Percentiles rank a stretch among this genome's conserved stretches.
These are phyloP conservation scores for Remersonia thermophila DNA, from an alignment of 2,329 filamentous ascomycete genomes.

Conservation along the genomic window DNA sequence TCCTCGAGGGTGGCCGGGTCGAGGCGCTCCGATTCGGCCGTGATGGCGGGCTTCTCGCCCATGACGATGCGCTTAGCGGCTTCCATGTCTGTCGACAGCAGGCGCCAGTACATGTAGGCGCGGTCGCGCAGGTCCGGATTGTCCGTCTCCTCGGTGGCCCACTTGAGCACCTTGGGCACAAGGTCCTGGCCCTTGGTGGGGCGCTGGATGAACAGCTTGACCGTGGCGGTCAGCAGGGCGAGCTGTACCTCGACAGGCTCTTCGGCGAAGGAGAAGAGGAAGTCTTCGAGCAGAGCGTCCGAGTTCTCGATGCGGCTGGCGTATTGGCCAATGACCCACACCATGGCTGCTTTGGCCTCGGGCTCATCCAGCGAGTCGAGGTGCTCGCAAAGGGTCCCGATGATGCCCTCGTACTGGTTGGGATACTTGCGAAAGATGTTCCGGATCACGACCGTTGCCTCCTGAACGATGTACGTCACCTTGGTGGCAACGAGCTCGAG, in stretches of 20 bases:
- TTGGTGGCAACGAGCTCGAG: slow-evolving; percentile 95
- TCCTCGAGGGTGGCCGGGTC: slow-evolving; percentile 88
- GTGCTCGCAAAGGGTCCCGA: slow-evolving; percentile 88
- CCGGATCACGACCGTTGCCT: slow-evolving; percentile 94
- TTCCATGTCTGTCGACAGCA: slow-evolving; percentile 82
- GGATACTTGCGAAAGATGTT: slow-evolving; percentile 99
- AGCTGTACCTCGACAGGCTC: slow-evolving; percentile 94
- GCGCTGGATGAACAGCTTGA: slow-evolving; percentile 94
- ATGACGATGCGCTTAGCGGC: slow-evolving; percentile 83
- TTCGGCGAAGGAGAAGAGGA: slow-evolving; percentile 84
- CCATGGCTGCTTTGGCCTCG: slow-evolving; percentile 95
- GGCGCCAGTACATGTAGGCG: slow-evolving; percentile 98
- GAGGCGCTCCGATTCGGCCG: slow-evolving; percentile 87
- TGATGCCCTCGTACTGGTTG: slow-evolving; percentile 97
- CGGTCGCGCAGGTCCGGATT: slow-evolving; percentile 92
- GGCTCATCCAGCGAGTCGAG: slow-evolving; percentile 94
- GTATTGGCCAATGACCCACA: slow-evolving; percentile 98
- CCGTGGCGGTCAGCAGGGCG: slow-evolving; percentile 84
- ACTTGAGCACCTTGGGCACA: slow-evolving; percentile 90
- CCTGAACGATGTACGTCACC: slow-evolving; percentile 96
- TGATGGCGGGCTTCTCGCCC: slow-evolving; percentile 94
- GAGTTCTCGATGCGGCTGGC: slow-evolving; percentile 96
- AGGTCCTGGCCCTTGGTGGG: slow-evolving; percentile 89
- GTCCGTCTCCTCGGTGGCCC: slow-evolving; percentile 98
- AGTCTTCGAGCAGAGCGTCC: slow-evolving; percentile 86